Evolutionary conservation across 2,329 filamentous ascomycete species (phyloP).

Genomic region (Escovopsis sp.): DNA sequence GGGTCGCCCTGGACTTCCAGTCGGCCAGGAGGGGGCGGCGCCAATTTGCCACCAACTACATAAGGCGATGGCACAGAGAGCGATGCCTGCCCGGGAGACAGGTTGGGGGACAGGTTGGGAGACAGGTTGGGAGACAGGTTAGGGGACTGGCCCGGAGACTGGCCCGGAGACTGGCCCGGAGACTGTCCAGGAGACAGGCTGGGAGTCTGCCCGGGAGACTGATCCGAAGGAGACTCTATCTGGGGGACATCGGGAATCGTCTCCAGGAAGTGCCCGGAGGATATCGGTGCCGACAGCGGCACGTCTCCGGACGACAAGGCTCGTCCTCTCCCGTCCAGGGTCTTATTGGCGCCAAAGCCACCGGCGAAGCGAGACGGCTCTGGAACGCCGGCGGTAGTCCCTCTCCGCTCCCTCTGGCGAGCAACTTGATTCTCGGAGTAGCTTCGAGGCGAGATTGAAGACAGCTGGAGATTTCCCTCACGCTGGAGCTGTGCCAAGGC

Average conservation of each 20-base stretch:
- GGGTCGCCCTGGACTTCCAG: slow-evolving; percentile 4
- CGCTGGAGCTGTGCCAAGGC: slow-evolving; percentile 76
- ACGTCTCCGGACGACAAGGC: slow-evolving; percentile 7
- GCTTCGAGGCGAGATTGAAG: slow-evolving; percentile 52
- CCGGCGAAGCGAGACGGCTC: slow-evolving; percentile 6
- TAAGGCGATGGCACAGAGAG: slow-evolving; percentile 18
- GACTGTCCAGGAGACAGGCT: too few relatives aligned
- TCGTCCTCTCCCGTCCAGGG: slow-evolving; percentile 7
- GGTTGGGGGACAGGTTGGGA: neutral
- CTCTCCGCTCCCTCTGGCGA: slow-evolving; percentile 10
- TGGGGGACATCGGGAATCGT: neutral
- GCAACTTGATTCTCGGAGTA: slow-evolving; percentile 21
- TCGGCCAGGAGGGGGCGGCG: slow-evolving; percentile 23
- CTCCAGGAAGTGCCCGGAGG: neutral
- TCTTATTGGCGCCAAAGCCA: slow-evolving; percentile 3
- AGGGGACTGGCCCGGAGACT: too few relatives aligned
- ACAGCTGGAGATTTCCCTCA: slow-evolving; percentile 60
- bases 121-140: too few relatives aligned
- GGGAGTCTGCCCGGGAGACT: too few relatives aligned
- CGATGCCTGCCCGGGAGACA: slow-evolving; percentile 10
- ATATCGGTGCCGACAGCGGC: slow-evolving; percentile 1
- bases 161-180: too few relatives aligned
- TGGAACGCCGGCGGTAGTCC: slow-evolving; percentile 14
- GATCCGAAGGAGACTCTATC: neutral
- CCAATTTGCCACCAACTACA: slow-evolving; percentile 25